These are phyloP conservation scores for Thalassiosira hispida DNA, from an alignment of 352 stramenopile species.

Conservation along the genomic window DNA sequence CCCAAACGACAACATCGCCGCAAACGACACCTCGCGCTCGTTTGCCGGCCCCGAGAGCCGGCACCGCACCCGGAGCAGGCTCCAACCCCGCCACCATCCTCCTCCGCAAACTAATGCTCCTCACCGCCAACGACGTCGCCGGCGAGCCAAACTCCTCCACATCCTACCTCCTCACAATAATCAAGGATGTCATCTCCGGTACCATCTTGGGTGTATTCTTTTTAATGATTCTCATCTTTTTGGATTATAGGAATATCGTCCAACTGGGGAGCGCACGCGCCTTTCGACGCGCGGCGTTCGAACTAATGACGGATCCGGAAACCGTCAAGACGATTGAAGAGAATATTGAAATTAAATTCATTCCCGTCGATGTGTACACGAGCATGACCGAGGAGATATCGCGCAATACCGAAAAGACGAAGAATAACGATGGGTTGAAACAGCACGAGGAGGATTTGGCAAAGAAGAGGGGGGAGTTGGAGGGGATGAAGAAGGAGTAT, in stretches of 20 bases:
- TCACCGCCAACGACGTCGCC: not conserved
- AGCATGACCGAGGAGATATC: constrained; percentile 10
- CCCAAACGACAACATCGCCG: too few relatives aligned
- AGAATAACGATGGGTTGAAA: not conserved
- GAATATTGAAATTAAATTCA: constrained; percentile 12
- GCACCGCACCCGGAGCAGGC: too few relatives aligned
- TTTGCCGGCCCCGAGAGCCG: too few relatives aligned
- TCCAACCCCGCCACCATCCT: too few relatives aligned
- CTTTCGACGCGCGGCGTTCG: not conserved
- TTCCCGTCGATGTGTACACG: constrained; percentile 1
- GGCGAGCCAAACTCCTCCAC: not conserved
- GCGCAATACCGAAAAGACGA: not conserved
- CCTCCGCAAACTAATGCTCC: constrained; percentile 5
- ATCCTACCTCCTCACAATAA: not conserved
- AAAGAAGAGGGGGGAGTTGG: not conserved
- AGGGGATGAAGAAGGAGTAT: not conserved
- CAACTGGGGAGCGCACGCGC: constrained; percentile 1
- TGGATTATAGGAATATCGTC: constrained; percentile 18
- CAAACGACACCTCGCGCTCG: too few relatives aligned
- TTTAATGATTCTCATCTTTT: constrained; percentile 12
- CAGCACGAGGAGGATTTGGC: not conserved
- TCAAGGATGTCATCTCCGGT: constrained; percentile 17
- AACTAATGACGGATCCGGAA: constrained; percentile 3
- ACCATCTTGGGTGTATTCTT: constrained; percentile 15
- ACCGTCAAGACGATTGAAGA: constrained; percentile 17